Conservation (phyloP, 306 rosid species). For the Quercus aquifolioides region DNA sequence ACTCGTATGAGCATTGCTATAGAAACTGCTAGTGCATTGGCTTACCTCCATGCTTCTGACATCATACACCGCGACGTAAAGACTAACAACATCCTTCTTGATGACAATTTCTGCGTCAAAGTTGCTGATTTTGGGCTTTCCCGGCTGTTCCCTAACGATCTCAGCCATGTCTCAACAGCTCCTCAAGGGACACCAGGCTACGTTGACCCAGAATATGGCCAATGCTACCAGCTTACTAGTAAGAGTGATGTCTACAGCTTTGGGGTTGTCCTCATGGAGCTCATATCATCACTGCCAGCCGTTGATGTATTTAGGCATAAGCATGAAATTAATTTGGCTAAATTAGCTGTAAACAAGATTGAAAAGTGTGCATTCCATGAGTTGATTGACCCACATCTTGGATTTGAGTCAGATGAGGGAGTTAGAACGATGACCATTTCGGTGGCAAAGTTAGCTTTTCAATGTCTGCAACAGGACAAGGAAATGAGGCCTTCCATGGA, state of each 20-base stretch:
- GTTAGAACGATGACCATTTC: slow-evolving; percentile 41
- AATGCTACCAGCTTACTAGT: too few species aligned
- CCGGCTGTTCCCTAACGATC: slow-evolving; percentile 50
- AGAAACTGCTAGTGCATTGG: slow-evolving; percentile 62
- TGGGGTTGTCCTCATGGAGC: too few species aligned
- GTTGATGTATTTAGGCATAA: too few species aligned
- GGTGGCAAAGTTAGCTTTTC: slow-evolving; percentile 71
- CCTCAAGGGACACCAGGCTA: slow-evolving; percentile 86
- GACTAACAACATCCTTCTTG: slow-evolving; percentile 70
- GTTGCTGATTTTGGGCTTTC: slow-evolving; percentile 88
- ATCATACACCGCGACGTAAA: slow-evolving; percentile 74
- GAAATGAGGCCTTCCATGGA: slow-evolving; percentile 71
- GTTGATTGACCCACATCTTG: slow-evolving; percentile 54
- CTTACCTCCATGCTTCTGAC: slow-evolving; percentile 74
- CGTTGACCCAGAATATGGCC: not conserved
- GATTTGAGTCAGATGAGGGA: slow-evolving; percentile 45
- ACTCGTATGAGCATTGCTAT: slow-evolving; percentile 60
- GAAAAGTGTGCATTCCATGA: slow-evolving; percentile 23
- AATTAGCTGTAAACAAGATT: too few species aligned
- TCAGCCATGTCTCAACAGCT: slow-evolving; percentile 69
- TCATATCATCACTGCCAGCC: too few species aligned
- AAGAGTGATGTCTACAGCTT: too few species aligned
- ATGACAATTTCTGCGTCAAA: slow-evolving; percentile 44
- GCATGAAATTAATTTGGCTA: too few species aligned
- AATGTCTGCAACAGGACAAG: slow-evolving; percentile 58